A percentile compares a stretch with the other conserved stretches of the same genome.
Evolutionary conservation across 208 protist species (phyloP).

Genomic region (Perkinsela sp.): DNA sequence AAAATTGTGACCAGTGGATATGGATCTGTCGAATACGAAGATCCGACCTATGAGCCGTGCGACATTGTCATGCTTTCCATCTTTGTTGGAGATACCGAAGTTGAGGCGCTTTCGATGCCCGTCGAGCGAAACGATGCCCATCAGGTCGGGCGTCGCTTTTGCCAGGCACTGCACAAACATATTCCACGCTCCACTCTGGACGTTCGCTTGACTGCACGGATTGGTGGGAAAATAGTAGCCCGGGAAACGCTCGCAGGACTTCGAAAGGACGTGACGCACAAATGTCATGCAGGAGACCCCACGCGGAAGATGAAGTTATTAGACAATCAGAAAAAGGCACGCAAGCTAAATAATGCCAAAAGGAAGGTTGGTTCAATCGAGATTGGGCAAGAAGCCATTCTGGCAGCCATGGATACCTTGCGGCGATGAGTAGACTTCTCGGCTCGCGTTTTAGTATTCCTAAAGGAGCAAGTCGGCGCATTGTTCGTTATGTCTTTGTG

Average conservation of each 20-base stretch:
- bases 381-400: slow-evolving; percentile 64
- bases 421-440: slow-evolving; percentile 4
- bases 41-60: slow-evolving; percentile 37
- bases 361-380: slow-evolving; percentile 59
- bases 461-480: not conserved
- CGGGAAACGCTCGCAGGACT: slow-evolving; percentile 70
- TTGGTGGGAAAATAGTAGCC: slow-evolving; percentile 59
- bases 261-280: slow-evolving; percentile 72
- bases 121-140: slow-evolving; percentile 27
- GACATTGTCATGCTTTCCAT: slow-evolving; percentile 72
- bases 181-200: slow-evolving; percentile 59
- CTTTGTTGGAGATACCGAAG: slow-evolving; percentile 57
- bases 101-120: slow-evolving; percentile 67
- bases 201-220: slow-evolving; percentile 60
- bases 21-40: slow-evolving; percentile 78
- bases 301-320: slow-evolving; percentile 81
- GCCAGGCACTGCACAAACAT: slow-evolving; percentile 44
- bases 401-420: slow-evolving; percentile 47
- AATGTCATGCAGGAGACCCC: slow-evolving; percentile 80
- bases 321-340: slow-evolving; percentile 80
- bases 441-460: not conserved
- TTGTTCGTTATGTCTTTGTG: not conserved
- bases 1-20: slow-evolving; percentile 71
- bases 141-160: slow-evolving; percentile 23
- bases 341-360: slow-evolving; percentile 77